phyloP scores from a whole-genome alignment of 2,329 filamentous ascomycete species.

The Sporothrix variecibatus region DNA sequence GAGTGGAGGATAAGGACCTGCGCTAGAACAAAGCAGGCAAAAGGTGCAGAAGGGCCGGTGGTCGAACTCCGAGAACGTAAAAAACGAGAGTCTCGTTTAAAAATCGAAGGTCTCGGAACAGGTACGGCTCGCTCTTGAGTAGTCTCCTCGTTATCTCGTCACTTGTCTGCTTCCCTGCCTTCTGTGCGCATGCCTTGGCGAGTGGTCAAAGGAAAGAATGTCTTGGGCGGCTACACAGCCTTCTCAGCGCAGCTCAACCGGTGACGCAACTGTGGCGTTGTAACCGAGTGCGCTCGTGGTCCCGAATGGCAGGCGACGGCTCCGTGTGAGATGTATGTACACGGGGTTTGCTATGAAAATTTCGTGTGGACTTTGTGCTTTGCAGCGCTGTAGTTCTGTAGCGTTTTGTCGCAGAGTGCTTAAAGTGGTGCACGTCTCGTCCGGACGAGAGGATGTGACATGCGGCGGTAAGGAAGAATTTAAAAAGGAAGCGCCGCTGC shows the following conservation, averaged over 20 bases:
- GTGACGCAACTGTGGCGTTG: constrained; percentile 12
- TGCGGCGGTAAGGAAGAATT: constrained; percentile 18
- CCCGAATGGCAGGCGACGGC: neutral
- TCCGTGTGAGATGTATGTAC: neutral
- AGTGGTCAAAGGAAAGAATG: neutral
- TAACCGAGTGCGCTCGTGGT: neutral
- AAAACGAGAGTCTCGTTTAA: neutral
- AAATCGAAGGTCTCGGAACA: neutral
- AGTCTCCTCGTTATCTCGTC: neutral
- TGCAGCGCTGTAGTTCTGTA: neutral
- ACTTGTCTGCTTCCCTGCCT: neutral
- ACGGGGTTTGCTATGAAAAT: neutral
- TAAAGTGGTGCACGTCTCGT: constrained; percentile 2
- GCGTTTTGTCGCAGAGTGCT: neutral
- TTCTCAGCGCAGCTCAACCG: neutral
- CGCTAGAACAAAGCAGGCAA: neutral
- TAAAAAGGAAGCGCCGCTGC: neutral
- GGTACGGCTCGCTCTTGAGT: too few relatives aligned
- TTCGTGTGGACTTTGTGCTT: neutral
- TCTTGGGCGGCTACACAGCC: neutral
- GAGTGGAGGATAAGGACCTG: neutral
- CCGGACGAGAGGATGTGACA: constrained; percentile 28
- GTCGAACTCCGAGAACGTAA: constrained; percentile 4
- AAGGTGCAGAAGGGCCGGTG: neutral
- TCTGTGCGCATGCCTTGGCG: neutral